phyloP scores from a whole-genome alignment of 139 green algal genomes.

The Yamagishiella unicocca region DNA sequence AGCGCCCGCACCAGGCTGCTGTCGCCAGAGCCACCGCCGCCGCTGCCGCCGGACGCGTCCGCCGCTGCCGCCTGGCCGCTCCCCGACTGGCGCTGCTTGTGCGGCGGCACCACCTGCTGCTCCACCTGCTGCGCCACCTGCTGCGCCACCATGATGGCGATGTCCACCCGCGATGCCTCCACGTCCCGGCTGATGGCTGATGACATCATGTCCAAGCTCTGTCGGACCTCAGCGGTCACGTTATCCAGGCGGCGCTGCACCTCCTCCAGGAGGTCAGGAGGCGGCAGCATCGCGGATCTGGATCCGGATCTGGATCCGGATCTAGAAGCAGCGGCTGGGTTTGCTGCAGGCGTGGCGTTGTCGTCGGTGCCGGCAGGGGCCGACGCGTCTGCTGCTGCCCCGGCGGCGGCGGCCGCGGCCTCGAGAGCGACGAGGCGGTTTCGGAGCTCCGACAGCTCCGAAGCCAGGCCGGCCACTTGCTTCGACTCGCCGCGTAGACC shows the following conservation, averaged over 20 bases:
- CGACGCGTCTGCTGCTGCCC: neutral
- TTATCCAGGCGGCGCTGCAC: conserved; percentile 29
- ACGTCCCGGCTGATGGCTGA: neutral
- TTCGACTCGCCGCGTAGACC: neutral
- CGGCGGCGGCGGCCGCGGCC: neutral
- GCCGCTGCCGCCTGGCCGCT: too few relatives aligned
- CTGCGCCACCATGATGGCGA: neutral
- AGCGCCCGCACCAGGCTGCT: neutral
- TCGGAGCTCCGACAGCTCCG: conserved; percentile 13
- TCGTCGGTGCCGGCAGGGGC: neutral
- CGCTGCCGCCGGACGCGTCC: neutral
- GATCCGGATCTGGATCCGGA: too few relatives aligned
- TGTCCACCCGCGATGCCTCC: neutral
- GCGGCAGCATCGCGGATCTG: neutral
- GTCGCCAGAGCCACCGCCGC: neutral
- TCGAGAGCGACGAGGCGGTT: neutral
- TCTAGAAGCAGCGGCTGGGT: too few relatives aligned
- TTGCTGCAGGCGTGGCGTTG: neutral
- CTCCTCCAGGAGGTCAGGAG: neutral
- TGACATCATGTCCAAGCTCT: neutral
- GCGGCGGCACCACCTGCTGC: neutral
- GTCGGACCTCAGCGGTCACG: conserved; percentile 5
- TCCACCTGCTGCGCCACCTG: conserved; percentile 1
- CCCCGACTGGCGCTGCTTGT: neutral
- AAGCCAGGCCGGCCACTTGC: neutral